These are phyloP conservation scores for Colletotrichum somersetense DNA, from an alignment of 2,329 filamentous ascomycete genomes.

Conservation along the genomic window DNA sequence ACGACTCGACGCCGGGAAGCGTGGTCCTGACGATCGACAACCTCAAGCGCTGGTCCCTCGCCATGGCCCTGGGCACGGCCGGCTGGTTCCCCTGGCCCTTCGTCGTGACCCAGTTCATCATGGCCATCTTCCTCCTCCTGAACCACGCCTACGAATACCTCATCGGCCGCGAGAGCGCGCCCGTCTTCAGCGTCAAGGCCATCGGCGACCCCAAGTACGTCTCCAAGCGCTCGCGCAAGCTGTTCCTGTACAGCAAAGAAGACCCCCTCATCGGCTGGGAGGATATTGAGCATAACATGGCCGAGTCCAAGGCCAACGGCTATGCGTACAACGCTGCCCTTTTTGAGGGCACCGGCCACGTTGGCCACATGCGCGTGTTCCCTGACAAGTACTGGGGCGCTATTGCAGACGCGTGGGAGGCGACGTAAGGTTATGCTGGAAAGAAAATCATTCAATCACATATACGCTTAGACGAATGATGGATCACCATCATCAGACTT, in stretches of 20 bases:
- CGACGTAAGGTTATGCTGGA: neutral
- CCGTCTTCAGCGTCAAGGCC: slow-evolving; percentile 44
- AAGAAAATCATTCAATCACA: neutral
- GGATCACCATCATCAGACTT: too few relatives aligned
- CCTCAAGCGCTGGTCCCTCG: slow-evolving; percentile 64
- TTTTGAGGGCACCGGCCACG: slow-evolving; percentile 71
- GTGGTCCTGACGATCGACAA: slow-evolving; percentile 56
- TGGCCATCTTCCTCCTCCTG: slow-evolving; percentile 56
- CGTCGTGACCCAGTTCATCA: slow-evolving; percentile 60
- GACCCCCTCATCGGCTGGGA: slow-evolving; percentile 68
- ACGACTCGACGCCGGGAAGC: slow-evolving; percentile 67
- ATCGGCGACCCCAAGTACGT: slow-evolving; percentile 45
- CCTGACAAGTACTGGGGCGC: slow-evolving; percentile 69
- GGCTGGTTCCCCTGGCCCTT: slow-evolving; percentile 64
- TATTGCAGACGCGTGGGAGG: slow-evolving; percentile 51
- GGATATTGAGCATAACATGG: slow-evolving; percentile 68
- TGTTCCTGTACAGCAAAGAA: slow-evolving; percentile 71
- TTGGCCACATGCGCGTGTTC: slow-evolving; percentile 70
- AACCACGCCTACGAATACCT: slow-evolving; percentile 52
- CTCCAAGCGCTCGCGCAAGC: slow-evolving; percentile 54
- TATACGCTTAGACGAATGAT: neutral
- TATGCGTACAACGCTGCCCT: slow-evolving; percentile 62
- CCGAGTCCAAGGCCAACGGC: slow-evolving; percentile 60
- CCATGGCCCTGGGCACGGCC: slow-evolving; percentile 64
- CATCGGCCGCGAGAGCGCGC: slow-evolving; percentile 56